A percentile compares a stretch with the other conserved stretches of the same genome.
Conservation (phyloP, 495 filamentous ascomycete genomes). For the Xylaria intraflava region DNA sequence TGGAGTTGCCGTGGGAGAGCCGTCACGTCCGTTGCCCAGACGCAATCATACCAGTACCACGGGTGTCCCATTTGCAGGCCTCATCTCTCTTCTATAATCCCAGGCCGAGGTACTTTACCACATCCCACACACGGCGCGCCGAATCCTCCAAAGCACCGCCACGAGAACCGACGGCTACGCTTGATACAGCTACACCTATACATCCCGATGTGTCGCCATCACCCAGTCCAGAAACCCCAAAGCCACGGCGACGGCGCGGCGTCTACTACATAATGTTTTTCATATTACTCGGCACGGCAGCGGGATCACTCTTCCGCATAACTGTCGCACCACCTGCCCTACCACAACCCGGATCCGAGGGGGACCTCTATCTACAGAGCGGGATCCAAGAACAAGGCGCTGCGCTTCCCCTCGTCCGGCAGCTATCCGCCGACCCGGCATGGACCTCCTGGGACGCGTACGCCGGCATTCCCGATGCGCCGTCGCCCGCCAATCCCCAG, state of each 20-base stretch:
- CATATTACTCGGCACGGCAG: slow-evolving; percentile 31
- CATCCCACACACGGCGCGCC: slow-evolving; percentile 8
- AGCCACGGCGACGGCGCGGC: slow-evolving; percentile 6
- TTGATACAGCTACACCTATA: background rate
- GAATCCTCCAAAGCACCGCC: slow-evolving; percentile 8
- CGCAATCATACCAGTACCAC: background rate
- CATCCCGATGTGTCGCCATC: background rate
- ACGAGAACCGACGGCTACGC: background rate
- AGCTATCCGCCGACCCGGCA: slow-evolving; percentile 44
- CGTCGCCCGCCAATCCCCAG: background rate
- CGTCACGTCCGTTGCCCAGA: background rate
- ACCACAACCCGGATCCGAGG: slow-evolving; percentile 23
- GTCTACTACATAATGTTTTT: slow-evolving; percentile 27
- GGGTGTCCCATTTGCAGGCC: background rate
- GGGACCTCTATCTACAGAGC: slow-evolving; percentile 23
- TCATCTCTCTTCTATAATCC: background rate
- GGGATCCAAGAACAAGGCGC: slow-evolving; percentile 29
- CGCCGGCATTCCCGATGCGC: slow-evolving; percentile 33
- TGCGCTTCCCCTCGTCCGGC: slow-evolving; percentile 47
- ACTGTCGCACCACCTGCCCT: slow-evolving; percentile 33
- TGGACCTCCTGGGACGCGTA: slow-evolving; percentile 55
- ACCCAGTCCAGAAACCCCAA: background rate
- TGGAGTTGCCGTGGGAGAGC: background rate
- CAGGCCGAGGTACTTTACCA: slow-evolving; percentile 10
- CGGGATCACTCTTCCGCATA: slow-evolving; percentile 26